Evolutionary conservation across 805 yeast species (phyloP), one percentile per base, ranked within the genome.

Genomic region (Cyberlindnera galapagoensis): DNA sequence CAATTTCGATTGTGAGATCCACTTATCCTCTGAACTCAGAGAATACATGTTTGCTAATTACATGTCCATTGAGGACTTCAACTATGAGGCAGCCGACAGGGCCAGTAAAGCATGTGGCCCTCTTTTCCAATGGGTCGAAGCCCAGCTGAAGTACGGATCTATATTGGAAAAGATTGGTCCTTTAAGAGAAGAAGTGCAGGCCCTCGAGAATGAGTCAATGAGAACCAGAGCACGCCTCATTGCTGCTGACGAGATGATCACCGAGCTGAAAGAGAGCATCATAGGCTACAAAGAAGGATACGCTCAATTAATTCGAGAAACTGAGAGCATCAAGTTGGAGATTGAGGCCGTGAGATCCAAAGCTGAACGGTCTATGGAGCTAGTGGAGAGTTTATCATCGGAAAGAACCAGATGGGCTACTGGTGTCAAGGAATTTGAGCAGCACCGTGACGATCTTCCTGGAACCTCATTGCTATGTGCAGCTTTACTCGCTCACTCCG

Each of bases 71-170:
- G 70, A 76, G 0, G 80, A 74, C 31, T 88, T 71, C 52, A 84
- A 72, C 24, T 80, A 60, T 46, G 87, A 79, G 29, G 59, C 82
- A 0, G 95, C 85, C 0, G 74, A 82, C 46, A 64, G 97, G 24
- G 97, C 97, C 5, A 81, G 94, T 55, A 86, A 83, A 49, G 97
- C 97, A 0, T 86, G 97, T 60, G 97, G 96, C 0, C 97, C 97
- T 0, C 60, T 90, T 21, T 50, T 82, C 13, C 78, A 77, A 39
- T 90, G 97, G 97, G 88, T 87, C 0, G 67, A 69, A 33, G 97
- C 97, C 0, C 97, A 90, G 42, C 63, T 87, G n/a, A 62, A 67
- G n/a, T 90, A 80, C 49, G 71, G 90, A 0, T 49, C 71, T 2
- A 80, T 87, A 15, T 59, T 85, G 26, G 80, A 81, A 22, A 70